Evolutionary conservation across 148 eudicot species (phyloP).

Genomic region (Amaranthus cruentus): DNA sequence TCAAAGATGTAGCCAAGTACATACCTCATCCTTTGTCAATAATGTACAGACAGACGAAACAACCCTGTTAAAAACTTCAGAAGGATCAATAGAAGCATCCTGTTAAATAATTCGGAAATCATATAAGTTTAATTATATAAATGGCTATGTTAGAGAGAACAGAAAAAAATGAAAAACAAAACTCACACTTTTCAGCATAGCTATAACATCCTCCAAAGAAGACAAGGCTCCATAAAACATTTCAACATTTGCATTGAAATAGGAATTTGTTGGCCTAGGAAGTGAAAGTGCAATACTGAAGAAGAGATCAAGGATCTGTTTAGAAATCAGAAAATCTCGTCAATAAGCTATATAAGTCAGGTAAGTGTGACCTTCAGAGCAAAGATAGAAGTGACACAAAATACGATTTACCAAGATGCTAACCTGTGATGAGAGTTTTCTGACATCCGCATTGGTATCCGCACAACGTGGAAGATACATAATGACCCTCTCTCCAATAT

Average conservation of each 20-base stretch:
- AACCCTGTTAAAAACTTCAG: conserved; percentile 91
- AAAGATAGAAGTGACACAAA: conserved; percentile 3
- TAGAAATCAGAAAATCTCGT: conserved; percentile 7
- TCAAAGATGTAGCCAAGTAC: conserved; percentile 1
- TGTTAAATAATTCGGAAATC: conserved; percentile 28
- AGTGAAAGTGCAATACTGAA: conserved; percentile 85
- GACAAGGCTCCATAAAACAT: conserved; percentile 68
- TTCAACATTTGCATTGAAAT: conserved; percentile 49
- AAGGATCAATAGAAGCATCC: conserved; percentile 98
- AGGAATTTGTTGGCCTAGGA: conserved; percentile 57
- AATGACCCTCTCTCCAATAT: conserved; percentile 84
- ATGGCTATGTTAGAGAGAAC: neutral
- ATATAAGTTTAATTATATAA: conserved; percentile 5
- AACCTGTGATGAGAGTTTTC: conserved; percentile 87
- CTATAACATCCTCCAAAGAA: conserved; percentile 89
- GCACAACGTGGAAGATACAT: conserved; percentile 94
- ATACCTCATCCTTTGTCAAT: conserved; percentile 82
- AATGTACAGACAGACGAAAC: conserved; percentile 76
- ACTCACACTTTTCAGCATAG: conserved; percentile 86
- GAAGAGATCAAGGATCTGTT: conserved; percentile 81
- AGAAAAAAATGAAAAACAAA: neutral
- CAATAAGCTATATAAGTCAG: neutral
- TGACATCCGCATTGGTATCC: conserved; percentile 81
- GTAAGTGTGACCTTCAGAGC: neutral
- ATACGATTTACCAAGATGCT: conserved; percentile 7